Evolutionary conservation across 2,329 filamentous ascomycete genomes (phyloP).

Genomic region (Catunica adiposa): DNA sequence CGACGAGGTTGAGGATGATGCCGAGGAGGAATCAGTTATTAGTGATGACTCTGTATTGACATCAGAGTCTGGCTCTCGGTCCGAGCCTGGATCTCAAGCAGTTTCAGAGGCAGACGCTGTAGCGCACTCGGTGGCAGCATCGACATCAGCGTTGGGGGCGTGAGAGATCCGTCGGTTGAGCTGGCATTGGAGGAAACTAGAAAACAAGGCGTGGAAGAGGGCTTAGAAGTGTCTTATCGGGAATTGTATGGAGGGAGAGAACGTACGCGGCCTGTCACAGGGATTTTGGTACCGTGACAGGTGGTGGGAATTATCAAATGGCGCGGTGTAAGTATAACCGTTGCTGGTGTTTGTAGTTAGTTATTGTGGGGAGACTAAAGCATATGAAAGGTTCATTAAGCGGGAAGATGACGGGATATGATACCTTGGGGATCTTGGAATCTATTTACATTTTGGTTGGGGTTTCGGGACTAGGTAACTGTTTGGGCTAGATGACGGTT

Average conservation of each 20-base stretch:
- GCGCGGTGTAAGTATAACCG: no score
- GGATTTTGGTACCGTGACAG: background rate
- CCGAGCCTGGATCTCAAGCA: background rate
- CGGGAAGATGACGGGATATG: no score
- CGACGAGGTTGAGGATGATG: constrained; percentile 17
- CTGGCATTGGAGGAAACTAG: no score
- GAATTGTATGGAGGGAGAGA: background rate
- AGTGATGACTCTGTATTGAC: constrained; percentile 3
- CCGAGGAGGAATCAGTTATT: constrained; percentile 15
- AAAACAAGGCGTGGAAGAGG: no score
- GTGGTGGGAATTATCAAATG: no score
- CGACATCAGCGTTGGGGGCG: background rate
- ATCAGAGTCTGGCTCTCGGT: background rate
- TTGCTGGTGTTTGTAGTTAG: no score
- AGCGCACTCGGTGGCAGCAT: background rate
- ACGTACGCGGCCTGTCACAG: background rate
- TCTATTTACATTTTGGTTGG: no score
- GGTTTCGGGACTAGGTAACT: background rate
- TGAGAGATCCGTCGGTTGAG: no score
- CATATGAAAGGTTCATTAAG: no score
- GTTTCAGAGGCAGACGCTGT: background rate
- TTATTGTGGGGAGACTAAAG: no score
- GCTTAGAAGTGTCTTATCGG: no score
- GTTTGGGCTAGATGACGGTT: background rate
- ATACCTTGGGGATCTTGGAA: no score